Evolutionary conservation across 164 flowering plant genomes (phyloP), one percentile per base, ranked within the genome.

Genomic region (Protea cynaroides): DNA sequence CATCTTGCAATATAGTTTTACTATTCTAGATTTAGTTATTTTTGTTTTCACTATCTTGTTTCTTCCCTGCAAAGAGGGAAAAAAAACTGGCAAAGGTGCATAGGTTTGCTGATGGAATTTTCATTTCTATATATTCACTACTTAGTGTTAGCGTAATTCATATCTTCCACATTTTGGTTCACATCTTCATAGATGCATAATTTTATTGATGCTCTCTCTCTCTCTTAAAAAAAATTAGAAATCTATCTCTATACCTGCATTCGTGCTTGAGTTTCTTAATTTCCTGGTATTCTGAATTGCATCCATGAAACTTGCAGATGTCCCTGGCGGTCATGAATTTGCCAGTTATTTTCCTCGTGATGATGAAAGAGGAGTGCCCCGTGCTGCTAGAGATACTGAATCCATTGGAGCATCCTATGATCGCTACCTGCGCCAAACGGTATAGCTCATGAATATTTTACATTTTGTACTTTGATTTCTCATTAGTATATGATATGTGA

Each of bases 341-440:
- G 21, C 85, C 44, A 65, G 75, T 67, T 86, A 80, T 71, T 81
- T 51, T 76, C 57, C 82, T 34, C 87, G 75, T 59, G 88, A 84
- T 12, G 88, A 88, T 67, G 89, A 82, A 43, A 79, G 82, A 66
- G 78, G 73, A 36, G 67, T 75, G 13, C 75, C 72, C 44, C 92
- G 72, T 58, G 71, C 56, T 44, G 34, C 69, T 36, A 83, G 84
- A 76, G 94, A 86, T 63, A 74, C 82, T 59, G 88, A 91, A 19
- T 70, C 88, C 34, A 76, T 89, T 59, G 82, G 79, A n/a, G 86
- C 89, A 64, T 81, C 96, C 7, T 91, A 91, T 76, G 97, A 88
- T 49, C 89, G 83, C 38, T 91, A 88, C 65, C 76, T 91, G 29
- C 97, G 84, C 10, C 79, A 71, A 56, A 68, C 78, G 83, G 93